A percentile compares a stretch with the other conserved stretches of the same genome.
Conservation (phyloP, 1,284 basidiomycete genomes). For the Leccinum griseonigrum region DNA sequence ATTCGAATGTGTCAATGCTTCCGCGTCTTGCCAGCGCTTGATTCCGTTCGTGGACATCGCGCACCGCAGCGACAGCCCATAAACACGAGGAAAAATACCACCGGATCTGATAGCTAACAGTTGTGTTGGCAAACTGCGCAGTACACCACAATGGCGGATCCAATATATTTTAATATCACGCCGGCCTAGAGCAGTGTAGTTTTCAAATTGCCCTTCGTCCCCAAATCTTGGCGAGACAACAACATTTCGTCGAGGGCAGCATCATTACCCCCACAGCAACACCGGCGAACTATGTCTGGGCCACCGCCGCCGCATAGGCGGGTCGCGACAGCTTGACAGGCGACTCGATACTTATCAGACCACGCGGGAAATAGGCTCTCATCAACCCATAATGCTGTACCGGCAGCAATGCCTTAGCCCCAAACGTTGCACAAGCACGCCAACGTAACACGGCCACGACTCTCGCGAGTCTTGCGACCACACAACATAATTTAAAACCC, state of each 20-base stretch:
- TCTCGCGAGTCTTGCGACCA: not conserved
- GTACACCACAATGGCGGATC: not conserved
- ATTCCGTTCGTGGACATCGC: constrained; percentile 6
- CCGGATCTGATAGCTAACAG: not conserved
- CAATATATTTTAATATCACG: not conserved
- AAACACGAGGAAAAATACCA: constrained; percentile 14
- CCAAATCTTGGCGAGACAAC: constrained; percentile 22
- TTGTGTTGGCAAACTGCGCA: not conserved
- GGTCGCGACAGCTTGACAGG: not conserved
- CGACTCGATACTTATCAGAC: constrained; percentile 1
- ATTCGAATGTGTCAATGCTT: constrained; percentile 33
- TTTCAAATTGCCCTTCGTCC: constrained; percentile 23
- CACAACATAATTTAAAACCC: constrained; percentile 2
- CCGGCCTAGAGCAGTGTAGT: constrained; percentile 18
- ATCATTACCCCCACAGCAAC: constrained; percentile 8
- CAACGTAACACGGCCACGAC: not conserved
- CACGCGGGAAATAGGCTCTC: not conserved
- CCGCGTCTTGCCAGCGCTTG: constrained; percentile 31
- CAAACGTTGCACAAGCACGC: not conserved
- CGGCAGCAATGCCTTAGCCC: not conserved
- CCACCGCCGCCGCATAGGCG: not conserved
- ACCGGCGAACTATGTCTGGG: constrained; percentile 9
- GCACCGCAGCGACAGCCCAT: constrained; percentile 5
- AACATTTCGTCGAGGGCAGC: constrained; percentile 20
- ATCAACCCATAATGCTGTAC: constrained; percentile 1